Conservation (phyloP, 2,329 filamentous ascomycete species). For the Sarocladium brachiariae region DNA sequence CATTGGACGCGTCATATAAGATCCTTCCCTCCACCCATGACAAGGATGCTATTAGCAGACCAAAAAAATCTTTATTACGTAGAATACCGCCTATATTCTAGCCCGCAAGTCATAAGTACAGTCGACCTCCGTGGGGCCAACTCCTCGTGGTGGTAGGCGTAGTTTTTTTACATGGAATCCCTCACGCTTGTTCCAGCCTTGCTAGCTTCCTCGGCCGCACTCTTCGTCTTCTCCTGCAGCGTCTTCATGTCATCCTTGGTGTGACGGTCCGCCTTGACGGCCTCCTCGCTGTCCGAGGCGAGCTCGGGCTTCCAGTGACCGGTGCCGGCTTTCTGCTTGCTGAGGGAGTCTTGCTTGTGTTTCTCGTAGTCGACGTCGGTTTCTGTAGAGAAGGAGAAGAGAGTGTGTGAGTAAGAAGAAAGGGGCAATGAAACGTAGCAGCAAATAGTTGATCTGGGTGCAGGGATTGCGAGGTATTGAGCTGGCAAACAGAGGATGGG, state of each 20-base stretch:
- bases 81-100: no score
- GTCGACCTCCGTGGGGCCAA: no score
- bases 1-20: no score
- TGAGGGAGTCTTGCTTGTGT: conserved; percentile 54
- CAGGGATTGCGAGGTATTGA: no score
- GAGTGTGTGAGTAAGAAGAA: background rate
- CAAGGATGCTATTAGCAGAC: no score
- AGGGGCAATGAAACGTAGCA: background rate
- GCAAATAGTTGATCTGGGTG: background rate
- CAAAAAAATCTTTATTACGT: no score
- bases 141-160: no score
- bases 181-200: conserved; percentile 43
- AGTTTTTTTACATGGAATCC: conserved; percentile 32
- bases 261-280: conserved; percentile 60
- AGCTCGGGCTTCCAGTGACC: conserved; percentile 72
- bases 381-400: conserved; percentile 16
- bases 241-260: conserved; percentile 33
- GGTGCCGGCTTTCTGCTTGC: conserved; percentile 63
- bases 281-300: conserved; percentile 73
- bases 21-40: no score
- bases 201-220: conserved; percentile 36
- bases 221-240: conserved; percentile 55
- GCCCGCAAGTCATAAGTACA: no score
- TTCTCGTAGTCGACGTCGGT: conserved; percentile 40
- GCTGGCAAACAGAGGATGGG: no score